Base-by-base conservation (phyloP, 257 asterid species). In the Forsythia suspensa region DNA sequence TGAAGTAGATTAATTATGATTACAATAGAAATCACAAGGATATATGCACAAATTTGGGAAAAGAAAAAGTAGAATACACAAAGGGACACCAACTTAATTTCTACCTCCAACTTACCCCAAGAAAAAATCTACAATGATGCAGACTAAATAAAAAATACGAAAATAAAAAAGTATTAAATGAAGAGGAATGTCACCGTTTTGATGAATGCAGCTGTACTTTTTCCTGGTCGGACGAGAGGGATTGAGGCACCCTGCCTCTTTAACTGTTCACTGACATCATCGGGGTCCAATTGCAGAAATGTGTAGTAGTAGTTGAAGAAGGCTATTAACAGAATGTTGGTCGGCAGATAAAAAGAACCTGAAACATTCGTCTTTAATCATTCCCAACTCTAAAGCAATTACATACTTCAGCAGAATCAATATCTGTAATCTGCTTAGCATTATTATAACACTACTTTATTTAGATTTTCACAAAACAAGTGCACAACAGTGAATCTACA, bases 211-310 rank as follows among this genome's bases (percentile, higher is more conserved):
- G 98, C 98, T 37, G 99, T 95, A 80, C 97, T 93, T 89, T 93
- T 95, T 73, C 98, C 99, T 61, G 99, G 99, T 8, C 99, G 92
- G 71, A 93, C 94, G 68, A 95, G 97, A 42, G 99, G 98, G 80
- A 95, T 92, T 59, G 99, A 93, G 80, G 99, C 99, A 43, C 99
- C 99, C 90, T 95, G 99, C 83, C 99, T 88, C 89, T 95, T 95
- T 86, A 95, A 88, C 89, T 92, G 99, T 77, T 95, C 98, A 41
- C 98, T 95, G 70, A 95, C 97, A 88, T 93, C 99, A 77, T 95
- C 98, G 0, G 99, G 98, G 86, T 95, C 98, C 89, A 95, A 79
- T 89, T 95, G 99, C 78, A 95, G 90, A 88, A 95, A 95, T 59
- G 98, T 95, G 86, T 95, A 95, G 88, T 95, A 95, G 88, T 95